phyloP scores from a whole-genome alignment of 345 rosid species.

The Dipteronia dyeriana region DNA sequence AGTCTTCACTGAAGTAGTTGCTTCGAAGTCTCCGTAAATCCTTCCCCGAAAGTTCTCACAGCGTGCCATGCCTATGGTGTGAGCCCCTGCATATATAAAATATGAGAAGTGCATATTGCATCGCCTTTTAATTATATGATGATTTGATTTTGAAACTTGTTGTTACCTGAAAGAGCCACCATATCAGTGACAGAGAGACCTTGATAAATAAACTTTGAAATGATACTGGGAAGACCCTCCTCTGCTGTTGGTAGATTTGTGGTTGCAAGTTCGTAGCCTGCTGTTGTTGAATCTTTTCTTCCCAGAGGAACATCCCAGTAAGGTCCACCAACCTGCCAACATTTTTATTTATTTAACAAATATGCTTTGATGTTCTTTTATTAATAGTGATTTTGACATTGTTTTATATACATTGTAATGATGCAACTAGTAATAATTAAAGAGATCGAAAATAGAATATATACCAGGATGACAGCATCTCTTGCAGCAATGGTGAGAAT shows the following conservation, averaged over 20 bases:
- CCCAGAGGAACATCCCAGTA: constrained; percentile 95
- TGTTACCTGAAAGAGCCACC: constrained; percentile 81
- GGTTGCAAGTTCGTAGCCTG: constrained; percentile 49
- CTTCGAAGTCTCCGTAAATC: constrained; percentile 57
- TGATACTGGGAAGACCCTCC: constrained; percentile 58
- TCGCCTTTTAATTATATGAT: too few species aligned
- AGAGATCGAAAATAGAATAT: neutral
- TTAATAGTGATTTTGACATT: too few species aligned
- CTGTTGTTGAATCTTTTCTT: constrained; percentile 87
- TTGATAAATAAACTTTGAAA: constrained; percentile 61
- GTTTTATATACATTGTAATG: too few species aligned
- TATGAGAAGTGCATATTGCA: neutral
- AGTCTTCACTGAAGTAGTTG: constrained; percentile 41
- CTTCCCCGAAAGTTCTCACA: constrained; percentile 64
- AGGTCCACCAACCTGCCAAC: constrained; percentile 82
- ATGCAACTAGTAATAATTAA: neutral
- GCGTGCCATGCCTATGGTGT: constrained; percentile 87
- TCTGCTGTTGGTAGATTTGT: constrained; percentile 63
- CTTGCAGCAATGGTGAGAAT: constrained; percentile 85
- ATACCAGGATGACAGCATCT: constrained; percentile 85
- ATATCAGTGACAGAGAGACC: constrained; percentile 84
- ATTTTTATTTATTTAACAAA: neutral
- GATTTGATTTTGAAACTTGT: neutral
- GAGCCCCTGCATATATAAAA: constrained; percentile 55
- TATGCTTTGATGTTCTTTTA: too few species aligned